Percentiles rank a stretch among this genome's conserved stretches.
Evolutionary conservation across 2,329 filamentous ascomycete species (phyloP).

Genomic region (Aspergillus ibericus): DNA sequence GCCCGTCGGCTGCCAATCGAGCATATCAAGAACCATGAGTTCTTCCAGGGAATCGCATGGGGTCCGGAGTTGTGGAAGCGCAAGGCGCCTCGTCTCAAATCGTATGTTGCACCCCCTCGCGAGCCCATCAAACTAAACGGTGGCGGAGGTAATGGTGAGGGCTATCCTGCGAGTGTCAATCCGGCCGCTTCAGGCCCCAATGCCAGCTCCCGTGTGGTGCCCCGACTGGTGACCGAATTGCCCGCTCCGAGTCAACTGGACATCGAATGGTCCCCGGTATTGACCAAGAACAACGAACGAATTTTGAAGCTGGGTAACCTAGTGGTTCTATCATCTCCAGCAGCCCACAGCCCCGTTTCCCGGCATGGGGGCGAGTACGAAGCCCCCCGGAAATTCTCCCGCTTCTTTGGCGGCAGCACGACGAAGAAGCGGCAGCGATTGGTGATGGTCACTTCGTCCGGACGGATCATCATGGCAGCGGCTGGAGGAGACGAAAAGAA

Average conservation of each 20-base stretch:
- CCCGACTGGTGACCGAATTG: conserved; percentile 87
- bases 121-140: conserved; percentile 76
- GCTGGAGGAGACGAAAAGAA: conserved; percentile 95
- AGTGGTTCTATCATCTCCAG: conserved; percentile 75
- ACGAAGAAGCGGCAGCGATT: conserved; percentile 90
- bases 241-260: conserved; percentile 96
- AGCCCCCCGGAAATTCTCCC: conserved; percentile 76
- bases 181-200: conserved; percentile 45
- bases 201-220: conserved; percentile 59
- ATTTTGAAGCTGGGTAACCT: conserved; percentile 93
- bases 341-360: conserved; percentile 70
- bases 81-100: conserved; percentile 82
- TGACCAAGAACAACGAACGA: conserved; percentile 86
- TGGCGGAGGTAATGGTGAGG: conserved; percentile 40
- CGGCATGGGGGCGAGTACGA: conserved; percentile 70
- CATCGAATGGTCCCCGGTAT: conserved; percentile 96
- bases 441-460: conserved; percentile 92
- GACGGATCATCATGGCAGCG: conserved; percentile 83
- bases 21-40: conserved; percentile 94
- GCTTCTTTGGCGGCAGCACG: conserved; percentile 88
- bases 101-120: conserved; percentile 74
- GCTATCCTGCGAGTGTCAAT: conserved; percentile 44
- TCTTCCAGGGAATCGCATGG: conserved; percentile 85
- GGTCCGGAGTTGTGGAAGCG: conserved; percentile 83
- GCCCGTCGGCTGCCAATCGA: conserved; percentile 82